phyloP scores from a whole-genome alignment of 176 grass and related monocot species.

The Ampelocalamus luodianensis region DNA sequence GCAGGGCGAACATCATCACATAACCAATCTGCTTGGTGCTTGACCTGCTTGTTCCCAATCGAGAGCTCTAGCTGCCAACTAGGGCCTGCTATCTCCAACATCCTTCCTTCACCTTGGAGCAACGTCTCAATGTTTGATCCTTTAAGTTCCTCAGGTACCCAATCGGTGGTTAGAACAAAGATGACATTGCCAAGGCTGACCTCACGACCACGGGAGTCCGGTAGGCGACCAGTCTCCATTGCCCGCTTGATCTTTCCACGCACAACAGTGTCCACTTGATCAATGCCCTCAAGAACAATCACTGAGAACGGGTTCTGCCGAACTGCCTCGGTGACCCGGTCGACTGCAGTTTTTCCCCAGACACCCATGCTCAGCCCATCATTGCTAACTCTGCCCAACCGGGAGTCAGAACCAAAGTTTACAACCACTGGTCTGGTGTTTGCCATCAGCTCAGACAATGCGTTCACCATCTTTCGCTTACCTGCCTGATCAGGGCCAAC shows the following conservation, averaged over 20 bases:
- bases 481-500: conserved; percentile 87
- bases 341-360: conserved; percentile 80
- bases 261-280: conserved; percentile 68
- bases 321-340: conserved; percentile 73
- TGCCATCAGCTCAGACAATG: conserved; percentile 76
- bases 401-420: conserved; percentile 46
- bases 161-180: conserved; percentile 78
- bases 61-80: conserved; percentile 85
- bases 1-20: conserved; percentile 52
- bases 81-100: conserved; percentile 60
- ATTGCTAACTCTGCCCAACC: conserved; percentile 37
- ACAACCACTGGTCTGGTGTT: conserved; percentile 61
- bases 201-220: conserved; percentile 86
- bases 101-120: conserved; percentile 66
- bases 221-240: conserved; percentile 81
- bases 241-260: conserved; percentile 78
- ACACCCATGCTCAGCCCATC: conserved; percentile 46
- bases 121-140: conserved; percentile 50
- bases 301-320: conserved; percentile 83
- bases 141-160: conserved; percentile 74
- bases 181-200: conserved; percentile 79
- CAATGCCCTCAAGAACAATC: conserved; percentile 84
- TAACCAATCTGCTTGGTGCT: conserved; percentile 81
- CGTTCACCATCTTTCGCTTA: conserved; percentile 81
- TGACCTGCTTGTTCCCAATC: conserved; percentile 53